These are phyloP conservation scores for Exserohilum rostratum DNA, from an alignment of 2,329 filamentous ascomycete genomes.

Conservation along the genomic window DNA sequence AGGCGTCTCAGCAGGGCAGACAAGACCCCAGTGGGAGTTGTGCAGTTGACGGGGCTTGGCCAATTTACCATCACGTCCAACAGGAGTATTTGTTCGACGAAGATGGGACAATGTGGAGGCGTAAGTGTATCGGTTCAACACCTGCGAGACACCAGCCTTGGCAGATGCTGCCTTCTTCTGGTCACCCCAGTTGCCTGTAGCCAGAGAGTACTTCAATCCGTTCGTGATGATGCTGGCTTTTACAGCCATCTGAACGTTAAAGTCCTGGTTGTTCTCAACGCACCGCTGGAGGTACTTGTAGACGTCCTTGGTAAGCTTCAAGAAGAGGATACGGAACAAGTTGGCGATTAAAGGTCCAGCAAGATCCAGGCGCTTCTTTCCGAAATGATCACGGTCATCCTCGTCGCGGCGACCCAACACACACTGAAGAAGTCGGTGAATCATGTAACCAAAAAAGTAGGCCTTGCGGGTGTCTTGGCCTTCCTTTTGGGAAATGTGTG, in stretches of 20 bases:
- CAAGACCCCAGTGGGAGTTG: slow-evolving; percentile 97
- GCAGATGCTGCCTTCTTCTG: slow-evolving; percentile 97
- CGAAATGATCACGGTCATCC: slow-evolving; percentile 98
- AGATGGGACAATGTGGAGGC: slow-evolving; percentile 96
- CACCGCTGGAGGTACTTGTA: slow-evolving; percentile 90
- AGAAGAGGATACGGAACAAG: slow-evolving; percentile 89
- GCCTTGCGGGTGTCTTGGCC: slow-evolving; percentile 95
- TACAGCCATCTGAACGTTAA: slow-evolving; percentile 88
- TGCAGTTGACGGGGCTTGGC: slow-evolving; percentile 97
- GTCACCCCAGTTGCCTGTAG: slow-evolving; percentile 98
- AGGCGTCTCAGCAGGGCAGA: slow-evolving; percentile 95
- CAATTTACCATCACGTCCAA: slow-evolving; percentile 96
- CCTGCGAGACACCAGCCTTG: slow-evolving; percentile 96
- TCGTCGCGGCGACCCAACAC: slow-evolving; percentile 90
- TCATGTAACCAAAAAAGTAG: slow-evolving; percentile 99
- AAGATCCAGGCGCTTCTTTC: slow-evolving; percentile 96
- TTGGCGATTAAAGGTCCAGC: slow-evolving; percentile 95
- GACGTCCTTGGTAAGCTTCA: slow-evolving; percentile 88
- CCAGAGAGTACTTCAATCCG: slow-evolving; percentile 93
- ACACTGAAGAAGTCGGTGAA: slow-evolving; percentile 92
- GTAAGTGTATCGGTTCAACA: slow-evolving; percentile 97
- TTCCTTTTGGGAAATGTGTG: slow-evolving; percentile 93
- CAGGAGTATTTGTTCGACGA: slow-evolving; percentile 94
- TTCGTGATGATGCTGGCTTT: slow-evolving; percentile 91
- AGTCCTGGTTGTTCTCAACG: slow-evolving; percentile 85